phyloP scores from a whole-genome alignment of 345 rosid genomes.

The Acer saccharum region DNA sequence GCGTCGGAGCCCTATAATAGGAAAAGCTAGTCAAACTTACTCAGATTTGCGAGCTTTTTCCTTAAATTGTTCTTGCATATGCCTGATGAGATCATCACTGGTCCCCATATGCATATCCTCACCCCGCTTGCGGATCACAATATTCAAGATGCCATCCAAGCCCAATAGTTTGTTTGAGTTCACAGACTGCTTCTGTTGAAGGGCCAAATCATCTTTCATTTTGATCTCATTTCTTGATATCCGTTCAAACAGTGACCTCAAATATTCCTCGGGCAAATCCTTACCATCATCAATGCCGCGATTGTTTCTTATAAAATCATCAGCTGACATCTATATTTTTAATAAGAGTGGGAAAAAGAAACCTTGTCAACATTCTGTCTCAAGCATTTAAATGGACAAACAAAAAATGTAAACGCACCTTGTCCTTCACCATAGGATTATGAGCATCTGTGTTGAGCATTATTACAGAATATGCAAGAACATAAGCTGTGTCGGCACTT shows the following conservation, averaged over 20 bases:
- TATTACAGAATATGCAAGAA: slow-evolving; percentile 97
- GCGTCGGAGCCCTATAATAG: slow-evolving; percentile 8
- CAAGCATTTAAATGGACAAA: slow-evolving; percentile 27
- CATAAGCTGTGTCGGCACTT: slow-evolving; percentile 98
- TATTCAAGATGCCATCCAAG: slow-evolving; percentile 90
- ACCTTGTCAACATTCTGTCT: slow-evolving; percentile 28
- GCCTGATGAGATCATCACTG: slow-evolving; percentile 95
- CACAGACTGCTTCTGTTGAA: slow-evolving; percentile 78
- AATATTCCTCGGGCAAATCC: slow-evolving; percentile 89
- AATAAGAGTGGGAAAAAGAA: slow-evolving; percentile 10
- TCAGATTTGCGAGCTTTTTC: slow-evolving; percentile 98
- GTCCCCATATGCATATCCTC: slow-evolving; percentile 82
- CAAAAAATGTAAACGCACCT: slow-evolving; percentile 53
- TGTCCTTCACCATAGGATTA: slow-evolving; percentile 96
- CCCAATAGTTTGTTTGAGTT: slow-evolving; percentile 84
- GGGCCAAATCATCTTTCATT: slow-evolving; percentile 89
- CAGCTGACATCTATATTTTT: slow-evolving; percentile 93
- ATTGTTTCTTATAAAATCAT: slow-evolving; percentile 93
- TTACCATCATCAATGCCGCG: slow-evolving; percentile 99
- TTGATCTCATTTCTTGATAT: slow-evolving; percentile 96
- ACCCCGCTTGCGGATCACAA: slow-evolving; percentile 91
- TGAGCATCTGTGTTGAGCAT: slow-evolving; percentile 98
- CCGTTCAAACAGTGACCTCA: slow-evolving; percentile 88
- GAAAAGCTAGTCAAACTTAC: slow-evolving; percentile 55
- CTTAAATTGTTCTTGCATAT: slow-evolving; percentile 98